A percentile compares a stretch with the other conserved stretches of the same genome.
Evolutionary conservation across 2,329 filamentous ascomycete genomes (phyloP).

Genomic region (Curvularia spicifera): DNA sequence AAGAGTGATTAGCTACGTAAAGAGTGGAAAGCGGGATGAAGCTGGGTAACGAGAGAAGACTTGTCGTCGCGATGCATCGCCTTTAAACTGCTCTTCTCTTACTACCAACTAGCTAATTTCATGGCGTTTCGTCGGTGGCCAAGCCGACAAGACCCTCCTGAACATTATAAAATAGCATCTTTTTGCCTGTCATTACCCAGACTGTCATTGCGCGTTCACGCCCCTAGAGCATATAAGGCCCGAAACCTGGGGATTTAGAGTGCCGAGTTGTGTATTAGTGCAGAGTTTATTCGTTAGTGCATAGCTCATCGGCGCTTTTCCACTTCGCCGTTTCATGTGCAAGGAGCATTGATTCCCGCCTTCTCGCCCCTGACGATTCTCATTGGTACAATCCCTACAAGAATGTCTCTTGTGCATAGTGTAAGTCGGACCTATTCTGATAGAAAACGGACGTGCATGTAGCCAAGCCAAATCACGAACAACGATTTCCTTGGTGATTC

Average conservation of each 20-base stretch:
- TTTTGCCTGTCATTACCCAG: neutral
- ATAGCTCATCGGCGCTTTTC: conserved; percentile 10
- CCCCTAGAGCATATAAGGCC: conserved; percentile 7
- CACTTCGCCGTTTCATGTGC: conserved; percentile 12
- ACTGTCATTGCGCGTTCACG: neutral
- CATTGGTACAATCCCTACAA: conserved; percentile 3
- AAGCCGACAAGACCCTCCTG: neutral
- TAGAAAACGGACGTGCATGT: neutral
- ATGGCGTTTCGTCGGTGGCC: conserved; percentile 14
- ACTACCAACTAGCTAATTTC: neutral
- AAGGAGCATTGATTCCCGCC: conserved; percentile 4
- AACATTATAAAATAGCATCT: neutral
- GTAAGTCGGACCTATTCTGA: conserved; percentile 1
- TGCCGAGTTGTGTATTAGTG: conserved; percentile 4
- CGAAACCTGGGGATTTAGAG: conserved; percentile 7
- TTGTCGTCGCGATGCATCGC: neutral
- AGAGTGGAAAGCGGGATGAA: conserved; percentile 2
- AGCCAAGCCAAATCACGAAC: neutral
- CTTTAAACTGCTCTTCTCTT: conserved; percentile 6
- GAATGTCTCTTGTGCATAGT: conserved; percentile 1
- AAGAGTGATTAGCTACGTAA: conserved; percentile 9
- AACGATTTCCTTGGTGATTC: neutral
- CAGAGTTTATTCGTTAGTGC: conserved; percentile 11
- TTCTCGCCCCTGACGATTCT: conserved; percentile 2
- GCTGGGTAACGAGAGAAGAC: neutral